These are phyloP conservation scores for Fusarium clavum DNA, from an alignment of 2,329 filamentous ascomycete genomes.

Conservation along the genomic window DNA sequence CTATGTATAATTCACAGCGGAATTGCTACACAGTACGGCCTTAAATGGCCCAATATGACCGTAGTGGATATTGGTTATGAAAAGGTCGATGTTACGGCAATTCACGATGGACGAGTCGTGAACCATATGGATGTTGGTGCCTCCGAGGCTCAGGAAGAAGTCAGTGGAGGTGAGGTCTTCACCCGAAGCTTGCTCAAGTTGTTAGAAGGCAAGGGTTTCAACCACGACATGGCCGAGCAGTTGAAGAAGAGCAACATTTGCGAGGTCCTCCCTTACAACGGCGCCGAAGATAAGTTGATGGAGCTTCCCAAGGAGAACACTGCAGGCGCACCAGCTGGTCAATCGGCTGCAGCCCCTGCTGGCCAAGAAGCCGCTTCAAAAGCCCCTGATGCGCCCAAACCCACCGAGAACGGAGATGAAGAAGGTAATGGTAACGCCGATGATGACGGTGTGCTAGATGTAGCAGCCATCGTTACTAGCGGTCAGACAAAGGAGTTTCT, in stretches of 20 bases:
- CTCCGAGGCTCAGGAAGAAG: constrained; percentile 60
- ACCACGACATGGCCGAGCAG: constrained; percentile 75
- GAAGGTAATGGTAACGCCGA: constrained; percentile 58
- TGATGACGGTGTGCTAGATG: constrained; percentile 82
- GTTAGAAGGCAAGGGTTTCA: constrained; percentile 70
- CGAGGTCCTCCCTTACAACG: constrained; percentile 71
- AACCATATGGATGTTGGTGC: constrained; percentile 73
- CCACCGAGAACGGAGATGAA: constrained; percentile 53
- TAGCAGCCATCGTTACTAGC: constrained; percentile 85
- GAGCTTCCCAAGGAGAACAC: constrained; percentile 60
- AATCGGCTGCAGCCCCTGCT: constrained; percentile 19
- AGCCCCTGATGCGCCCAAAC: constrained; percentile 54
- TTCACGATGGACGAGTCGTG: constrained; percentile 82
- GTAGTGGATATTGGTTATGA: constrained; percentile 91
- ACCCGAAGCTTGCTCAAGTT: constrained; percentile 78
- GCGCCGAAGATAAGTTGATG: constrained; percentile 58
- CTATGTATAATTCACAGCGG: constrained; percentile 92
- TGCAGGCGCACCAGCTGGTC: constrained; percentile 41
- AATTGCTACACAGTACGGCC: constrained; percentile 86
- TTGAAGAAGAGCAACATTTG: constrained; percentile 75
- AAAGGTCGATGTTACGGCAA: constrained; percentile 92
- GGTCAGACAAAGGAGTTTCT: constrained; percentile 86
- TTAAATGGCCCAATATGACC: constrained; percentile 79
- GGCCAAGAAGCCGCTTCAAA: constrained; percentile 49
- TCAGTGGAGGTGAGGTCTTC: constrained; percentile 89